phyloP scores from a whole-genome alignment of 495 filamentous ascomycete species.

The Letharia columbiana region DNA sequence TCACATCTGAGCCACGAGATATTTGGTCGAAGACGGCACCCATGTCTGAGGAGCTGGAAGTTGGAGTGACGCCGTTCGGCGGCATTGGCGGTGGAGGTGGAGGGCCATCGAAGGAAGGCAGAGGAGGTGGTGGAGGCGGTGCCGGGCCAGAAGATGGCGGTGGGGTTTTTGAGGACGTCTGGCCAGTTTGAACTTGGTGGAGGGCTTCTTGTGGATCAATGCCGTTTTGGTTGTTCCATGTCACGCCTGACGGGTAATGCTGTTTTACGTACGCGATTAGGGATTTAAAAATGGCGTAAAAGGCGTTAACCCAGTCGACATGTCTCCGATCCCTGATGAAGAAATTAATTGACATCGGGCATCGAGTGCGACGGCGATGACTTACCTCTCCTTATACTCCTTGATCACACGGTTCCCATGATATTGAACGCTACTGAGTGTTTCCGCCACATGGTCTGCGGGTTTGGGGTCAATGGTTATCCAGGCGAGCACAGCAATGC shows the following conservation, averaged over 20 bases:
- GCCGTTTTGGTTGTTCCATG: conserved; percentile 78
- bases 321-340: conserved; percentile 59
- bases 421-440: conserved; percentile 70
- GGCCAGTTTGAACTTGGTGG: conserved; percentile 49
- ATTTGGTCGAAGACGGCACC: conserved; percentile 81
- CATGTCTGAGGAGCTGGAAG: conserved; percentile 46
- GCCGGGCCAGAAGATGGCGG: conserved; percentile 37
- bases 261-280: conserved; percentile 73
- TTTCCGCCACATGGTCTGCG: conserved; percentile 69
- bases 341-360: not conserved
- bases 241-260: conserved; percentile 67
- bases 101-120: conserved; percentile 50
- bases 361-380: not conserved
- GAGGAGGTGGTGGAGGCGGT: conserved; percentile 50
- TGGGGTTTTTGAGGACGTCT: conserved; percentile 21
- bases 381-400: conserved; percentile 84
- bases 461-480: conserved; percentile 71
- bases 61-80: conserved; percentile 31
- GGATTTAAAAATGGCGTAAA: conserved; percentile 76
- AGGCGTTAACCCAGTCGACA: conserved; percentile 77
- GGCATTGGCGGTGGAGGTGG: conserved; percentile 73
- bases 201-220: conserved; percentile 64
- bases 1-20: conserved; percentile 80
- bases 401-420: conserved; percentile 87
- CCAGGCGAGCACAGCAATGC: conserved; percentile 79